Evolutionary conservation across 306 rosid genomes (phyloP).

Genomic region (Sophora flavescens): DNA sequence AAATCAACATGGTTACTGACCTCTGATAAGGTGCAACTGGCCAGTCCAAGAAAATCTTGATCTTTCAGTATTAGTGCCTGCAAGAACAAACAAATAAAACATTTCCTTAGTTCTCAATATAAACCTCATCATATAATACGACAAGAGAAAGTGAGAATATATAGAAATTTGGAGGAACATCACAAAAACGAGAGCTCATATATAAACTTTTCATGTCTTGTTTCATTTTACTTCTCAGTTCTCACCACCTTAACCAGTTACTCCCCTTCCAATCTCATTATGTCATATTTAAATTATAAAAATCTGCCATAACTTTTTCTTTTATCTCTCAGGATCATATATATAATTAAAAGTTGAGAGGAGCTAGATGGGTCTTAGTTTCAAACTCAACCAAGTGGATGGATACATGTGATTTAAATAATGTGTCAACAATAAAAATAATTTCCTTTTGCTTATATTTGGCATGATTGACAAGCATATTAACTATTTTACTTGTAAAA

Average conservation of each 20-base stretch:
- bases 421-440: not conserved
- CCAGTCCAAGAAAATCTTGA: slow-evolving; percentile 89
- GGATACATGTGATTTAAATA: not conserved
- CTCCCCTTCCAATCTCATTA: not conserved
- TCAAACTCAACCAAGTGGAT: not conserved
- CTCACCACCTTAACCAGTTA: not conserved
- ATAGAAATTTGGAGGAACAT: not conserved
- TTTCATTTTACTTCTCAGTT: not conserved
- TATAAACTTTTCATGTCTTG: not conserved
- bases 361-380: not conserved
- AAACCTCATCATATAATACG: not conserved
- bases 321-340: not conserved
- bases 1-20: slow-evolving; percentile 49
- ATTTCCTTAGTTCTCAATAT: slow-evolving; percentile 6
- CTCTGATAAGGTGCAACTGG: slow-evolving; percentile 80
- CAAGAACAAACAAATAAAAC: slow-evolving; percentile 31
- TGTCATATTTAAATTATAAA: not conserved
- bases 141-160: not conserved
- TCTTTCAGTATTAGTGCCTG: slow-evolving; percentile 72
- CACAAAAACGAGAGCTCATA: not conserved
- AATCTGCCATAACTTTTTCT: not conserved
- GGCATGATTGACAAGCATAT: not conserved
- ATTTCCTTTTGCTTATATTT: not conserved
- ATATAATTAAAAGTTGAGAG: not conserved
- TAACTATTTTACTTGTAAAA: not conserved